phyloP scores from a whole-genome alignment of 2,329 filamentous ascomycete species.

The Diplodia corticola region DNA sequence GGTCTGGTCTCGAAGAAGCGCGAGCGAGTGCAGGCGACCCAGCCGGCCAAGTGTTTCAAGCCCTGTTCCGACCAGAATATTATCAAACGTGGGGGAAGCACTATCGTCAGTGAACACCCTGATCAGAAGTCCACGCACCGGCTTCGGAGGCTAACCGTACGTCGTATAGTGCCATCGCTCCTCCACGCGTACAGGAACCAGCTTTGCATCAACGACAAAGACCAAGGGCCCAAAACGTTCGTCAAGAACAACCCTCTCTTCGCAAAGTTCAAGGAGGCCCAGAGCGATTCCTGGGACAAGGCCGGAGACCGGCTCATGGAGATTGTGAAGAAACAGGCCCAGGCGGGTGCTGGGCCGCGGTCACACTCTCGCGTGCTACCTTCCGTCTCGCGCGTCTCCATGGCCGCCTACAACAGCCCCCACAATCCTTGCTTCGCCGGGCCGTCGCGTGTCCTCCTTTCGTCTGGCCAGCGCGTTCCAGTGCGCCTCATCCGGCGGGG shows the following conservation, averaged over 20 bases:
- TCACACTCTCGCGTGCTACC: neutral
- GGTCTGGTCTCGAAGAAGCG: constrained; percentile 28
- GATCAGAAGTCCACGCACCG: too few species aligned
- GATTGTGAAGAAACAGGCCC: neutral
- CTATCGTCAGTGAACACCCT: constrained; percentile 40
- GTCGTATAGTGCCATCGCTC: constrained; percentile 48
- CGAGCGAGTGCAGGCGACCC: constrained; percentile 32
- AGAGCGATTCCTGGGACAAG: neutral
- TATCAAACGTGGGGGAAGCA: constrained; percentile 58
- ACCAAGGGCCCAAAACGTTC: constrained; percentile 59
- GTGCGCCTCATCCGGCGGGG: constrained; percentile 51
- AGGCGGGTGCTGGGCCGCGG: constrained; percentile 26
- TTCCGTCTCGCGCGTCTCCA: constrained; percentile 28
- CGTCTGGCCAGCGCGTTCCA: constrained; percentile 42
- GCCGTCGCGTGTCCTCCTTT: constrained; percentile 50
- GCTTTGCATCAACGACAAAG: constrained; percentile 63
- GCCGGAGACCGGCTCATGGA: neutral
- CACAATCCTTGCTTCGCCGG: constrained; percentile 56
- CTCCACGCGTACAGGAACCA: constrained; percentile 59
- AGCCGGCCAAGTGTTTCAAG: constrained; percentile 54
- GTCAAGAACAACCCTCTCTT: constrained; percentile 56
- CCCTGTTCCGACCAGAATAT: constrained; percentile 43
- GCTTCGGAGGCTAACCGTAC: neutral
- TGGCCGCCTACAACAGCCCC: constrained; percentile 49
- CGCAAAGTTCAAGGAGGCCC: constrained; percentile 41